Base-by-base conservation (phyloP, 2,329 filamentous ascomycete genomes). In the Coniochaeta ligniaria region DNA sequence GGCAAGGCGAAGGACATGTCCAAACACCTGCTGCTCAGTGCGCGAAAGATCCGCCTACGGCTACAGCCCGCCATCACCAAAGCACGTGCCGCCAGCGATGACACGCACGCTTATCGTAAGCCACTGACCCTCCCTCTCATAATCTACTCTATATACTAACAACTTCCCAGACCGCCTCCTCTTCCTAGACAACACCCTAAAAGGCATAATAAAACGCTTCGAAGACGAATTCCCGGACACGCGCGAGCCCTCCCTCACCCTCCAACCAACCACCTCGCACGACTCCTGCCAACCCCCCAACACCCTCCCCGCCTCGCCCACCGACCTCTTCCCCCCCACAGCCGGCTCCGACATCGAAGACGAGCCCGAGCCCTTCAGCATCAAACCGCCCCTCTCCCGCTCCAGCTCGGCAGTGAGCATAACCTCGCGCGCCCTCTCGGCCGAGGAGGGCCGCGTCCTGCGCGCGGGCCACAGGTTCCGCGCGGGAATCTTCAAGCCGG, bases 171-270 rank as follows among this genome's bases (percentile, higher is more conserved):
- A 86, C 38, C 89, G 90, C 57, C 83, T 98, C 22, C 80, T 89
- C 50, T 96, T 96, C 82, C 83, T 99, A 33, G 92, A 97, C 68
- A 81, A 89, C 63, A 98, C 95, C 0, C 81, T 99, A 11, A 83
- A 92, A 68, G 88, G 89, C 66, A 97, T 98, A 76, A 98, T 98
- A 69, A 88, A 91, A 71, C 89, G 95, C 31, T 99, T 98, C 71
- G 95, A 98, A 73, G 90, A 96, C 71, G 94, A 98, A 73, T 98
- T 92, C 68, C 95, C 95, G 0, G 94, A 98, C 70, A 96, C 91
- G 0, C 86, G 91, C 38, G 78, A 78, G 60, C 67, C 72, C 57
- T 68, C 70, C 38, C 68, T 22, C 63, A 68, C 5, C 71, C 69
- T n/a, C n/a, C n/a, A n/a, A n/a, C n/a, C n/a, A n/a, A n/a, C n/a